A percentile compares a stretch with the other conserved stretches of the same genome.
Evolutionary conservation across 805 yeast genomes (phyloP).

Genomic region (Nematodospora valgi): DNA sequence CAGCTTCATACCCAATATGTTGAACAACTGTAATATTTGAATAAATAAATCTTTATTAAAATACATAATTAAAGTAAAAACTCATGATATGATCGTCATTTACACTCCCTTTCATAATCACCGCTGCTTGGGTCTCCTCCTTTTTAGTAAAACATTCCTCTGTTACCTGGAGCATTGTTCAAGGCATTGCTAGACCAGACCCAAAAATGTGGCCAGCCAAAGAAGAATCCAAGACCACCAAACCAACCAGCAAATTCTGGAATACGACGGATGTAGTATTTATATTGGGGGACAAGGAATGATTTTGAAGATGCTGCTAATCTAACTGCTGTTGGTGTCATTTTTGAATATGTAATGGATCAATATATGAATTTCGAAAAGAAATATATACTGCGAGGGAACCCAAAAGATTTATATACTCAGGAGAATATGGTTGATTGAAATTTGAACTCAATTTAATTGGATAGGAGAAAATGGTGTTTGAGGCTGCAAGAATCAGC

Average conservation of each 20-base stretch:
- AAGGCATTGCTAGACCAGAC: constrained; percentile 20
- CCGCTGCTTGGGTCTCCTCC: no score
- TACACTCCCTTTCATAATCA: background rate
- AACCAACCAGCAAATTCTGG: constrained; percentile 31
- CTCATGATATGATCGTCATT: constrained; percentile 1
- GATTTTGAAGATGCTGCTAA: constrained; percentile 2
- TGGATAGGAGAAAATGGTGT: no score
- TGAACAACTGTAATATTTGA: no score
- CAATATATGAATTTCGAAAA: no score
- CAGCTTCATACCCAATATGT: no score
- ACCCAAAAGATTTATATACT: no score
- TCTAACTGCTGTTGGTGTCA: constrained; percentile 7
- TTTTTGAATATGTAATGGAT: background rate
- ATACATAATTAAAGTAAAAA: no score
- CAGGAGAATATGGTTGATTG: no score
- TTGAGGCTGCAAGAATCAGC: constrained; percentile 4
- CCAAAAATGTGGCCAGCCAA: constrained; percentile 36
- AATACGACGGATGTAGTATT: constrained; percentile 24
- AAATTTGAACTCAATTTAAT: no score
- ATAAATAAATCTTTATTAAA: no score
- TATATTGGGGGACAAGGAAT: constrained; percentile 16
- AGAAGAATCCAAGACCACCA: constrained; percentile 23
- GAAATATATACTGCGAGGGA: no score
- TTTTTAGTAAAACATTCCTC: constrained; percentile 6
- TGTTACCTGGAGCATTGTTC: constrained; percentile 27